Evolutionary conservation across 208 protist genomes (phyloP).

Genomic region (Leishmania lainsoni): DNA sequence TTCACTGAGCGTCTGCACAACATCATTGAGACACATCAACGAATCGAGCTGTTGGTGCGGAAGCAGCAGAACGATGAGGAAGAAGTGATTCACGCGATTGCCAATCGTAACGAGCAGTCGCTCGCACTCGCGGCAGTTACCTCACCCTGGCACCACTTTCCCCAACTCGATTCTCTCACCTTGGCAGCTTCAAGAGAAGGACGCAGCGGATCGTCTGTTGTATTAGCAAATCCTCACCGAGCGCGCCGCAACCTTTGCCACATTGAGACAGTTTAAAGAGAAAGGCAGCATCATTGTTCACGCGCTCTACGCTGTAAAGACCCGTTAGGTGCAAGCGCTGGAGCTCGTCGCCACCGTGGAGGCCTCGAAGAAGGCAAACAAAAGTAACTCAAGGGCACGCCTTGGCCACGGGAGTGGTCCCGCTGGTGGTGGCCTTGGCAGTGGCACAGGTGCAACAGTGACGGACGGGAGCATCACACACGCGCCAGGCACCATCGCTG

Average conservation of each 20-base stretch:
- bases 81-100: constrained; percentile 21
- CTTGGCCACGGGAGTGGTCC: constrained; percentile 1
- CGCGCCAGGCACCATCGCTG: neutral
- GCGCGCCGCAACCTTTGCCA: constrained; percentile 44
- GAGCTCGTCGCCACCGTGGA: constrained; percentile 42
- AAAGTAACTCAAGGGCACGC: constrained; percentile 17
- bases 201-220: constrained; percentile 2
- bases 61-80: constrained; percentile 34
- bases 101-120: constrained; percentile 18
- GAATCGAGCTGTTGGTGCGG: constrained; percentile 29
- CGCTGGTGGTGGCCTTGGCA: neutral
- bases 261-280: constrained; percentile 48
- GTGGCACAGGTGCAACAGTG: neutral
- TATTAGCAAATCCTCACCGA: constrained; percentile 41
- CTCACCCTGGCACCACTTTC: neutral
- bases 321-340: constrained; percentile 36
- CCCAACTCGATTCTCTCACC: neutral
- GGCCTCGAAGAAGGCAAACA: constrained; percentile 38
- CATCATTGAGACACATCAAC: constrained; percentile 34
- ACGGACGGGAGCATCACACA: neutral
- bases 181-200: constrained; percentile 1
- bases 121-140: neutral
- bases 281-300: constrained; percentile 59
- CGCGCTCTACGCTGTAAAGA: constrained; percentile 41
- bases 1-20: constrained; percentile 24